Base-by-base conservation (phyloP, 495 filamentous ascomycete species). In the Neurospora sp. region DNA sequence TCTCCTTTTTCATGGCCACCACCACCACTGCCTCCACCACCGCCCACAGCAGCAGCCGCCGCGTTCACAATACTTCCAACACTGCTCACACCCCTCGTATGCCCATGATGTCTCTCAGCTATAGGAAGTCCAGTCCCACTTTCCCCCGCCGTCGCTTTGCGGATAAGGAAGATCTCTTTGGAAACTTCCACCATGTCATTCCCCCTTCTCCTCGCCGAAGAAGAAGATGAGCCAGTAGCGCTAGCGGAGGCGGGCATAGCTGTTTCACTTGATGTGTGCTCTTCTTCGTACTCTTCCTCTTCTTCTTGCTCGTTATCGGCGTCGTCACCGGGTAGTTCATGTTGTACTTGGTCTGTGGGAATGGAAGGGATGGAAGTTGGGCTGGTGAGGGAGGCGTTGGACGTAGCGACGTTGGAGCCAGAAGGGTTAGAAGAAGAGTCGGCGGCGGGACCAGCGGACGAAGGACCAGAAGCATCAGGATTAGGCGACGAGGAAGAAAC, bases 111-210 rank as follows among this genome's bases (percentile, higher is more conserved):
- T 66, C 54, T 54, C 11, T 54, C 46, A 12, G 9, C 40, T 5
- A 42, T 42, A 14, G 54, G 6, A 7, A 62, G 27, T 4, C 54
- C 54, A 27, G 23, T 31, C 54, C 23, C 54, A 1, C 6, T 16
- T 5, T 66, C 54, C 12, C 54, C 54, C 0, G 54, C 54, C 1
- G 54, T 66, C n/a, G 93, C 90, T 77, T 90, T 90, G 4, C 94
- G 87, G 38, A 97, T 87, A 11, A 97, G 82, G 74, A 96, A 91
- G 5, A 94, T 94, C 80, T 95, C 93, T 72, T 90, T 91, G n/a
- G 76, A 79, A 37, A 83, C 81, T 4, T 72, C 42, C 11, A 73
- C 46, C 38, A 20, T 69, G 3, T 72, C 71, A 10, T 71, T 23
- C 20, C 31, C 40, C 38, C n/a, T 73, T 39, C 37, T 70, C 54